Evolutionary conservation across 2,329 filamentous ascomycete species (phyloP).

Genomic region (Paraphoma sp.): DNA sequence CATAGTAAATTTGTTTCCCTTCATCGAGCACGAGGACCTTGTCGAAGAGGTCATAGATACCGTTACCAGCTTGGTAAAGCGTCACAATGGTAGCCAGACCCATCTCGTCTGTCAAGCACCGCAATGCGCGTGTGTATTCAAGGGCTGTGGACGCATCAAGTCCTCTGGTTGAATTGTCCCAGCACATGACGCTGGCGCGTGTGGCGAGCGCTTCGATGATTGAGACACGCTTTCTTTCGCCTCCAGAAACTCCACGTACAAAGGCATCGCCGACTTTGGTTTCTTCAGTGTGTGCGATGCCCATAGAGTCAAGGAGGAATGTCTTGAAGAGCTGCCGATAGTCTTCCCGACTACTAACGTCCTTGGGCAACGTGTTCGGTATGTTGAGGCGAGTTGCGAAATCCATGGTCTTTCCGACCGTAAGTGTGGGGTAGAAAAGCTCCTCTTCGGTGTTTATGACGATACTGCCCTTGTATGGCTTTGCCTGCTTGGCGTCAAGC

Average conservation of each 20-base stretch:
- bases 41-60: conserved; percentile 70
- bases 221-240: conserved; percentile 72
- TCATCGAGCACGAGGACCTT: conserved; percentile 77
- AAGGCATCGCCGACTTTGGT: conserved; percentile 74
- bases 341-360: conserved; percentile 53
- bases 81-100: conserved; percentile 61
- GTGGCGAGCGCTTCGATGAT: conserved; percentile 70
- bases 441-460: conserved; percentile 59
- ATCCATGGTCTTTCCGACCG: conserved; percentile 60
- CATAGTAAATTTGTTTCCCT: conserved; percentile 78
- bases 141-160: conserved; percentile 53
- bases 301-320: conserved; percentile 58
- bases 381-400: conserved; percentile 65
- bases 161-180: conserved; percentile 53
- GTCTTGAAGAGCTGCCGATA: conserved; percentile 57
- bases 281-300: conserved; percentile 61
- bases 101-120: conserved; percentile 57
- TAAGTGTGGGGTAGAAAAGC: conserved; percentile 59
- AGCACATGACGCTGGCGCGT: conserved; percentile 61
- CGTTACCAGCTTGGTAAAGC: conserved; percentile 60
- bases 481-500: neutral
- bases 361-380: conserved; percentile 61
- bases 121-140: conserved; percentile 62
- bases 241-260: conserved; percentile 70
- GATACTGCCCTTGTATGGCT: neutral